Evolutionary conservation across 2,329 filamentous ascomycete species (phyloP).

Genomic region (Colletotrichum filicis): DNA sequence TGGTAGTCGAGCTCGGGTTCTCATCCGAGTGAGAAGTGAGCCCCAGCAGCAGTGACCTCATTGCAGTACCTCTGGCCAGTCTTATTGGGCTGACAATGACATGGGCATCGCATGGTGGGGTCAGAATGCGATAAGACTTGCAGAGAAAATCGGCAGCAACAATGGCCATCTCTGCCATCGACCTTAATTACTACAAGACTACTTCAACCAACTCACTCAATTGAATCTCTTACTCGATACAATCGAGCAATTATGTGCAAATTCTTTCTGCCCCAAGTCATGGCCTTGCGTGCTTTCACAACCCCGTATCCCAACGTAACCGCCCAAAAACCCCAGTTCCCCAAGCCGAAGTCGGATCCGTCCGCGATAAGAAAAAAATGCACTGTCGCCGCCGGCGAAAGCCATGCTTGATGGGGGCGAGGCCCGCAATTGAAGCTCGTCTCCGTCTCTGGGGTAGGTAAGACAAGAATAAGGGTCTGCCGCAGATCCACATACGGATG

Average conservation of each 20-base stretch:
- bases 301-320: neutral
- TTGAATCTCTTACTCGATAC: constrained; percentile 7
- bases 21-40: neutral
- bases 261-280: neutral
- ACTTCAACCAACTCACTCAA: neutral
- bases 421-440: constrained; percentile 20
- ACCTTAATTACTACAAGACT: neutral
- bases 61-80: neutral
- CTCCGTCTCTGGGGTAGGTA: neutral
- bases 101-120: constrained; percentile 8
- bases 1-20: neutral
- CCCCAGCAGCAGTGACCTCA: constrained; percentile 5
- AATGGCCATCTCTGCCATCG: neutral
- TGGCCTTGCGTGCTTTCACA: constrained; percentile 2
- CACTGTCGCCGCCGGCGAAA: constrained; percentile 26
- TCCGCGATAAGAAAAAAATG: constrained; percentile 17
- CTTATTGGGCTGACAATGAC: neutral
- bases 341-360: constrained; percentile 24
- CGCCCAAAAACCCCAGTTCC: neutral
- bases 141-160: neutral
- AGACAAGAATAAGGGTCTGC: neutral
- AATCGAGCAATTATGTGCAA: constrained; percentile 16
- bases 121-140: constrained; percentile 20
- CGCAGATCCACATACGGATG: neutral
- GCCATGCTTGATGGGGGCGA: neutral